Evolutionary conservation across 2,329 filamentous ascomycete genomes (phyloP), one percentile per base, ranked within the genome.

Genomic region (Calonectria pseudoreteaudii): DNA sequence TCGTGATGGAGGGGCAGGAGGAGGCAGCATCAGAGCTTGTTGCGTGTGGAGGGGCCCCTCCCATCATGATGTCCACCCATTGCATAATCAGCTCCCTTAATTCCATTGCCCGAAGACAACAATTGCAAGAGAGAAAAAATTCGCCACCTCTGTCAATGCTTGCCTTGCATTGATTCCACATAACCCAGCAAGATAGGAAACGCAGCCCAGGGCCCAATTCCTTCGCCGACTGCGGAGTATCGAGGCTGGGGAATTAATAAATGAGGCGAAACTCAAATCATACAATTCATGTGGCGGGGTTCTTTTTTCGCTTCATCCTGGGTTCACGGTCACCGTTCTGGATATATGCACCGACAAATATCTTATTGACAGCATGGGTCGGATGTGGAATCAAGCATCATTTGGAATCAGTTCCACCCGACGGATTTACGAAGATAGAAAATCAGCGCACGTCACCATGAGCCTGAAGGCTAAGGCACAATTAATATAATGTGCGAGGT

Each of bases 381-480:
- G 30, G 16, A 62, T 62, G 36, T 68, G 66, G 50, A 68, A 68
- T 68, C 67, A 62, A 38, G 13, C 28, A 36, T n/a, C 38, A 52
- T 69, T 62, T 69, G 67, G 52, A 69, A 69, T 69, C 66, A 69
- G 38, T 28, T 41, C 52, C 66, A 50, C 38, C 38, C 62, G 52
- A 20, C 30, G 23, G 26, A 28, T 60, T 41, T 23, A 20, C 56
- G 26, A 53, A 31, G 20, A 26, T 52, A n/a, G 49, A 36, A 62
- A 69, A 69, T 52, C 67, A 50, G 44, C 67, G 52, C 41, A 69
- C 31, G 47, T 31, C 52, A 56, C 14, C 31, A 9, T 38, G 20
- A 18, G 56, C 34, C 34, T 38, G 41, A 41, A 14, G 34, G 23
- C 34, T 26, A 41, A 20, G 28, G 18, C 53, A 69, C 34, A 50